These are phyloP conservation scores for Stachybotrys elegans DNA, from an alignment of 2,329 filamentous ascomycete species.

Conservation along the genomic window DNA sequence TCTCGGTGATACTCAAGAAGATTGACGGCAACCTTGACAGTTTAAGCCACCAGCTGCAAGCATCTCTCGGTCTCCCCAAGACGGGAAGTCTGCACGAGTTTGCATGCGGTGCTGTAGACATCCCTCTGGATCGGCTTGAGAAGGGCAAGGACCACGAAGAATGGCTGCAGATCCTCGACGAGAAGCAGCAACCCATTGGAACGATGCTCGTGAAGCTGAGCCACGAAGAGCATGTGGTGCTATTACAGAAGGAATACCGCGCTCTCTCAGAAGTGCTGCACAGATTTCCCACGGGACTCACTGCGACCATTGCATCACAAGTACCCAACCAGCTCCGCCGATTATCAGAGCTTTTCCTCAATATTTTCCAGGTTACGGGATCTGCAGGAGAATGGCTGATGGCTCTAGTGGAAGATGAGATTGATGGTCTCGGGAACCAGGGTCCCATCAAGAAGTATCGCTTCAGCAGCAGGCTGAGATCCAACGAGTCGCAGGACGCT, in stretches of 20 bases:
- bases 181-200: constrained; percentile 69
- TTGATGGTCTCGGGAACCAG: constrained; percentile 86
- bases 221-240: constrained; percentile 83
- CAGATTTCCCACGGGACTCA: constrained; percentile 77
- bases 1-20: constrained; percentile 69
- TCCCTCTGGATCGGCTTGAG: constrained; percentile 74
- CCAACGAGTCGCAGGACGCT: constrained; percentile 60
- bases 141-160: constrained; percentile 74
- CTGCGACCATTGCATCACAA: constrained; percentile 74
- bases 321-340: constrained; percentile 72
- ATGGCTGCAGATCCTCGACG: constrained; percentile 80
- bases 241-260: constrained; percentile 81
- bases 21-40: constrained; percentile 46
- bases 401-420: constrained; percentile 91
- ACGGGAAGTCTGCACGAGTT: constrained; percentile 42
- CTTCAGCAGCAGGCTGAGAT: constrained; percentile 66
- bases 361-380: constrained; percentile 93
- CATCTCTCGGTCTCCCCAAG: constrained; percentile 25
- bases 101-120: constrained; percentile 69
- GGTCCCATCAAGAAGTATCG: constrained; percentile 68
- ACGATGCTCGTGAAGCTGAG: constrained; percentile 80
- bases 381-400: constrained; percentile 85
- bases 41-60: constrained; percentile 25
- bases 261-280: constrained; percentile 79
- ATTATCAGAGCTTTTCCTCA: constrained; percentile 81